Conservation (phyloP, 2,329 filamentous ascomycete species). For the Neopestalotiopsis rosae region DNA sequence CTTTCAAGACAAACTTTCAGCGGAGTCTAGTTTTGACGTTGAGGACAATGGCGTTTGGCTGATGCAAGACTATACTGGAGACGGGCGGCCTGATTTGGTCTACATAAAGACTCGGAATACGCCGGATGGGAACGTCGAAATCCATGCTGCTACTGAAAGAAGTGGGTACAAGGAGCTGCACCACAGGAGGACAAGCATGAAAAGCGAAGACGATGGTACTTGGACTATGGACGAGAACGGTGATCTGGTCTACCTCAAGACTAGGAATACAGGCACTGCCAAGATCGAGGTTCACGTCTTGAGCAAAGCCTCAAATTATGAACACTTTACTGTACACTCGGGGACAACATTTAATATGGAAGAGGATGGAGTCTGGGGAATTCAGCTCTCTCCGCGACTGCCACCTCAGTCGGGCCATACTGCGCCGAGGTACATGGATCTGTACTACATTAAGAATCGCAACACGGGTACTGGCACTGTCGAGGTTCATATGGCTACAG, state of each 20-base stretch:
- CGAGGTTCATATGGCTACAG: not conserved
- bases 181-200: not conserved
- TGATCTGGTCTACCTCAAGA: not conserved
- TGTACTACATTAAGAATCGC: not conserved
- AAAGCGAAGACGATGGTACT: not conserved
- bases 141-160: not conserved
- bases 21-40: not conserved
- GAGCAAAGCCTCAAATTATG: not conserved
- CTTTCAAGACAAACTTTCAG: not conserved
- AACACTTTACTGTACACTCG: not conserved
- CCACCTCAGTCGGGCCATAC: not conserved
- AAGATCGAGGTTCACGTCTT: not conserved
- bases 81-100: not conserved
- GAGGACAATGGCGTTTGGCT: not conserved
- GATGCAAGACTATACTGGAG: not conserved
- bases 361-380: not conserved
- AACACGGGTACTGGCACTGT: not conserved
- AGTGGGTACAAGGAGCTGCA: not conserved
- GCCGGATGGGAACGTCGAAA: not conserved
- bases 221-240: not conserved
- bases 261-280: not conserved
- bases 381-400: not conserved
- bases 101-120: not conserved
- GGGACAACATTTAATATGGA: not conserved
- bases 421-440: not conserved